phyloP scores from a whole-genome alignment of 179 eudicot genomes.

The Spinacia oleracea region DNA sequence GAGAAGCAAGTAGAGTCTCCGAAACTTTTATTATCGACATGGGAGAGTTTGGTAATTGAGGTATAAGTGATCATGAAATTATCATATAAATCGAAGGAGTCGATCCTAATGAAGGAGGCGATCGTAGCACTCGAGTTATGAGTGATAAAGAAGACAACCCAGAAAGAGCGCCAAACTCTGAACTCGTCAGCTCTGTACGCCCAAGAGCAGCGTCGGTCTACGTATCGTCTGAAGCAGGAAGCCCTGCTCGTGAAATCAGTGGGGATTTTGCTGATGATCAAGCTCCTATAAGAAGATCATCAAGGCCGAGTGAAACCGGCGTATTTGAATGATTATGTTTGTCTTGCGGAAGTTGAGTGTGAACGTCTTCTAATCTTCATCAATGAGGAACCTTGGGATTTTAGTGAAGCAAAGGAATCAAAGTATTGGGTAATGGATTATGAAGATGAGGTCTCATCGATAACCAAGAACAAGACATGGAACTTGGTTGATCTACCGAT shows the following conservation, averaged over 20 bases:
- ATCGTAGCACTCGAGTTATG: background rate
- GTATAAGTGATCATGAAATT: background rate
- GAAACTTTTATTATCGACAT: background rate
- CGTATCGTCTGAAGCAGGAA: background rate
- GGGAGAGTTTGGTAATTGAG: background rate
- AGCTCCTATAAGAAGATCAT: background rate
- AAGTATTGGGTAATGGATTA: background rate
- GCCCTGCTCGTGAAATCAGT: background rate
- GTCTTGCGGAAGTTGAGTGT: background rate
- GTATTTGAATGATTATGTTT: background rate
- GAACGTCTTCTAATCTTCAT: background rate
- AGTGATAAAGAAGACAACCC: background rate
- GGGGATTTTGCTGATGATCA: background rate
- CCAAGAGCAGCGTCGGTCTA: too few relatives aligned
- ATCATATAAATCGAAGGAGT: background rate
- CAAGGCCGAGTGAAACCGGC: background rate
- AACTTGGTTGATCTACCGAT: background rate
- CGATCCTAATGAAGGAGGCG: background rate
- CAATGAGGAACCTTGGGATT: background rate
- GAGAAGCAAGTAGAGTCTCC: background rate
- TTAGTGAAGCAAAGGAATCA: too few relatives aligned
- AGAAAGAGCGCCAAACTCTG: background rate
- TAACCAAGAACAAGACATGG: background rate
- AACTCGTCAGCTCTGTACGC: too few relatives aligned
- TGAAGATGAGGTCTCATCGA: slow-evolving; percentile 2